A percentile compares a stretch with the other conserved stretches of the same genome.
These are phyloP conservation scores for Rutstroemia sp. DNA, from an alignment of 2,329 filamentous ascomycete species.

Conservation along the genomic window DNA sequence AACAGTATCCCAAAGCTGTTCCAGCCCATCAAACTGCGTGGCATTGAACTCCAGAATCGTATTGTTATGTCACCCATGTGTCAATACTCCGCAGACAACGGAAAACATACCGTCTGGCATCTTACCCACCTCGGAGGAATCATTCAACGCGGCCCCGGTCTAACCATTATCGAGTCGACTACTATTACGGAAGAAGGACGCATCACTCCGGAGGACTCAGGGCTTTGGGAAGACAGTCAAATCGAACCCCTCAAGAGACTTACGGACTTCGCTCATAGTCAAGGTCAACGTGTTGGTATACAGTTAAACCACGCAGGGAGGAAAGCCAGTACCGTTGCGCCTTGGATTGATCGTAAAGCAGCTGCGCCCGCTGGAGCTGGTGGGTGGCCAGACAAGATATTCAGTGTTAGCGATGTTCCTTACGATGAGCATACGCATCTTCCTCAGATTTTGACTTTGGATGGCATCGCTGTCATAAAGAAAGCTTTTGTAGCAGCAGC, in stretches of 20 bases:
- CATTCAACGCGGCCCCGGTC: constrained; percentile 63
- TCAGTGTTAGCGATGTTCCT: constrained; percentile 43
- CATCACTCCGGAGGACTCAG: constrained; percentile 72
- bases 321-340: constrained; percentile 53
- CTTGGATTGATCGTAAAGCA: constrained; percentile 52
- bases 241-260: constrained; percentile 59
- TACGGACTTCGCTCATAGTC: constrained; percentile 72
- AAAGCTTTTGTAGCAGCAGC: constrained; percentile 51
- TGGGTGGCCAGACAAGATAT: constrained; percentile 52
- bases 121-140: constrained; percentile 79
- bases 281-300: constrained; percentile 68
- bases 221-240: constrained; percentile 80
- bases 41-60: constrained; percentile 56
- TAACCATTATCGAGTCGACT: constrained; percentile 76
- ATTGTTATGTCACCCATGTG: constrained; percentile 58
- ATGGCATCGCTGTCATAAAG: constrained; percentile 61
- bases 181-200: constrained; percentile 68
- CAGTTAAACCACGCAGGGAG: constrained; percentile 78
- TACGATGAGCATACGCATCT: constrained; percentile 53
- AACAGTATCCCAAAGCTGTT: constrained; percentile 36
- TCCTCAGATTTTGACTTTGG: constrained; percentile 60
- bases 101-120: constrained; percentile 75
- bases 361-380: constrained; percentile 42
- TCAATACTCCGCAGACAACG: constrained; percentile 59
- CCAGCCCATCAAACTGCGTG: constrained; percentile 33